These are phyloP conservation scores for Melanogaster broomeanus DNA, from an alignment of 768 basidiomycete genomes.

Conservation along the genomic window DNA sequence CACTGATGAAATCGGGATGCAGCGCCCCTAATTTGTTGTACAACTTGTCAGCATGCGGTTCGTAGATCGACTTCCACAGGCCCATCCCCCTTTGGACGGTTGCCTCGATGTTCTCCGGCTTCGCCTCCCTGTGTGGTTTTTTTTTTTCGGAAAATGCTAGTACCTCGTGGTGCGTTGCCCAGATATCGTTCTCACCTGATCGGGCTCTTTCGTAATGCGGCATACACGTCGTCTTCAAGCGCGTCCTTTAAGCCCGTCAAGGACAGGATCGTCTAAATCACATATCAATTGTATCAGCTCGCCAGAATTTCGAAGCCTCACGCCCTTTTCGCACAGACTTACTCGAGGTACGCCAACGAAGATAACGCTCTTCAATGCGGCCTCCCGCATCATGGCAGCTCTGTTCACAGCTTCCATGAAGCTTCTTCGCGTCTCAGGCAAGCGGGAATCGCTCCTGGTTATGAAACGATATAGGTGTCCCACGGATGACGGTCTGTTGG, in stretches of 20 bases:
- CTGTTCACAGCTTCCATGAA: constrained; percentile 62
- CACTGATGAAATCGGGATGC: constrained; percentile 94
- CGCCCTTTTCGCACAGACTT: constrained; percentile 28
- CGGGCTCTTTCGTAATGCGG: constrained; percentile 63
- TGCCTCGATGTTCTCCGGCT: constrained; percentile 64
- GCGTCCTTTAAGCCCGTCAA: constrained; percentile 75
- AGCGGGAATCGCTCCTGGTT: constrained; percentile 48
- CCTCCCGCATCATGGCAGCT: constrained; percentile 86
- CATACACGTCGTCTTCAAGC: constrained; percentile 80
- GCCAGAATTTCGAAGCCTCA: neutral
- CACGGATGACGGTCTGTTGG: constrained; percentile 77
- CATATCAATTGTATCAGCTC: constrained; percentile 7
- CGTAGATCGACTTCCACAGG: constrained; percentile 87
- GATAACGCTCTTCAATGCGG: constrained; percentile 85
- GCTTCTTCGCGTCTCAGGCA: constrained; percentile 41
- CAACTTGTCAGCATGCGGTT: constrained; percentile 87
- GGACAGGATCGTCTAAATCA: constrained; percentile 72
- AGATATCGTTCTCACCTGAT: constrained; percentile 54
- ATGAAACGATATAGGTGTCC: constrained; percentile 82
- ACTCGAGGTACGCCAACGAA: constrained; percentile 88
- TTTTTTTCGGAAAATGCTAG: constrained; percentile 15
- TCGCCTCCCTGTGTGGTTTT: constrained; percentile 49
- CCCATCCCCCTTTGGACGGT: constrained; percentile 66
- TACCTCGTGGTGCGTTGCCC: constrained; percentile 20
- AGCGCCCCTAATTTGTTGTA: constrained; percentile 82